phyloP scores from a whole-genome alignment of 1,139 yeast genomes.

The Yamadazyma songkhlaensis region DNA sequence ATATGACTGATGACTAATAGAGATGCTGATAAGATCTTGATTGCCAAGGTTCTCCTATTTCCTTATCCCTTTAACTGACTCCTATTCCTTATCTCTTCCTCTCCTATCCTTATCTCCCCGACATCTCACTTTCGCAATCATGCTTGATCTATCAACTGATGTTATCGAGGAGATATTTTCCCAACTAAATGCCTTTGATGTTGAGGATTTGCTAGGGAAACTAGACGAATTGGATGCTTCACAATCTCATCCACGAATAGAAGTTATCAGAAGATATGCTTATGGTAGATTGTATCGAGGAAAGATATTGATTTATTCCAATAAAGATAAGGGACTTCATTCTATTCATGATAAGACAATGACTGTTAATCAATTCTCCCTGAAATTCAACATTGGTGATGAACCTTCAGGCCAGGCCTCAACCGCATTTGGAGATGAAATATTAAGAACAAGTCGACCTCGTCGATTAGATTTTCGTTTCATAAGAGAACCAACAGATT shows the following conservation, averaged over 20 bases:
- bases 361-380: slow-evolving; percentile 16
- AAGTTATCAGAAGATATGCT: slow-evolving; percentile 17
- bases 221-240: slow-evolving; percentile 1
- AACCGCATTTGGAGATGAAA: slow-evolving; percentile 7
- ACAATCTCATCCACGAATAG: slow-evolving; percentile 7
- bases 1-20: slow-evolving; percentile 4
- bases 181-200: slow-evolving; percentile 21
- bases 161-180: slow-evolving; percentile 22
- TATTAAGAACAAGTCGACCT: slow-evolving; percentile 24
- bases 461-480: slow-evolving; percentile 25
- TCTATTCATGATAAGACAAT: slow-evolving; percentile 14
- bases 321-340: slow-evolving; percentile 7
- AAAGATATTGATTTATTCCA: slow-evolving; percentile 16
- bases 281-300: slow-evolving; percentile 25
- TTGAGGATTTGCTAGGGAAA: slow-evolving; percentile 15
- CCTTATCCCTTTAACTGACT: too few species aligned
- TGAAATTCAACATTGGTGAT: slow-evolving; percentile 13
- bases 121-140: background rate
- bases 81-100: background rate
- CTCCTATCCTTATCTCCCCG: too few species aligned
- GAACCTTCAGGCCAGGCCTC: background rate
- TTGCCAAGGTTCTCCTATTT: too few species aligned
- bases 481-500: slow-evolving; percentile 28
- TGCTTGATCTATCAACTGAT: slow-evolving; percentile 23
- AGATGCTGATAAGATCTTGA: too few species aligned